phyloP scores from a whole-genome alignment of 2,329 filamentous ascomycete species.

The Amesomyces nigricolor region DNA sequence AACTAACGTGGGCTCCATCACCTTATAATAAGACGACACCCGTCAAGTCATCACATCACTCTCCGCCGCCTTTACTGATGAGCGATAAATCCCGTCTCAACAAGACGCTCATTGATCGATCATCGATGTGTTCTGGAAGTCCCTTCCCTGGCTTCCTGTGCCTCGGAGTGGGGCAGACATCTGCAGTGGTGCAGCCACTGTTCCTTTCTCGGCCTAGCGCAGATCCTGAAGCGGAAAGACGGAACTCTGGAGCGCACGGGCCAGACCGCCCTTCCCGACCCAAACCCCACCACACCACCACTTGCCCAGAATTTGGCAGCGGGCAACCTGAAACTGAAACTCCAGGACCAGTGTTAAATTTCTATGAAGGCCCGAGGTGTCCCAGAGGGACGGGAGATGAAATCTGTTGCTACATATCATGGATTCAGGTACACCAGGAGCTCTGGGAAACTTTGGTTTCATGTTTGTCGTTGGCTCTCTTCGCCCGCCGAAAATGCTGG shows the following conservation, averaged over 20 bases:
- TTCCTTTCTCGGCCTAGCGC: background rate
- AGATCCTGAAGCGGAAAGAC: background rate
- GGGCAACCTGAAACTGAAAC: background rate
- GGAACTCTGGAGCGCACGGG: background rate
- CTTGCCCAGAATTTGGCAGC: too few species aligned
- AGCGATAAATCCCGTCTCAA: too few species aligned
- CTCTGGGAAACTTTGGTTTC: too few species aligned
- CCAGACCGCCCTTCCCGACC: background rate
- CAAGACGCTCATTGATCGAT: too few species aligned
- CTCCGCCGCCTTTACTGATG: too few species aligned
- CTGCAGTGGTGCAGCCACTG: background rate
- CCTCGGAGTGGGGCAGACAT: background rate
- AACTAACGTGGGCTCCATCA: too few species aligned
- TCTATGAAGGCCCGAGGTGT: background rate
- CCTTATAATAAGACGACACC: too few species aligned
- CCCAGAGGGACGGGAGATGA: background rate
- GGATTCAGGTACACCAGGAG: background rate
- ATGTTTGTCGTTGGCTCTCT: too few species aligned
- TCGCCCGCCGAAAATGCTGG: too few species aligned
- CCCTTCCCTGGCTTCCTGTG: too few species aligned
- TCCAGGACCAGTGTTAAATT: background rate
- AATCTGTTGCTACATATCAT: background rate
- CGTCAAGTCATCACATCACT: too few species aligned
- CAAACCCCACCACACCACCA: slow-evolving; percentile 3
- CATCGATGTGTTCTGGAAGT: too few species aligned